Conservation (phyloP, 2,329 filamentous ascomycete genomes). For the Alternaria ventricosa region DNA sequence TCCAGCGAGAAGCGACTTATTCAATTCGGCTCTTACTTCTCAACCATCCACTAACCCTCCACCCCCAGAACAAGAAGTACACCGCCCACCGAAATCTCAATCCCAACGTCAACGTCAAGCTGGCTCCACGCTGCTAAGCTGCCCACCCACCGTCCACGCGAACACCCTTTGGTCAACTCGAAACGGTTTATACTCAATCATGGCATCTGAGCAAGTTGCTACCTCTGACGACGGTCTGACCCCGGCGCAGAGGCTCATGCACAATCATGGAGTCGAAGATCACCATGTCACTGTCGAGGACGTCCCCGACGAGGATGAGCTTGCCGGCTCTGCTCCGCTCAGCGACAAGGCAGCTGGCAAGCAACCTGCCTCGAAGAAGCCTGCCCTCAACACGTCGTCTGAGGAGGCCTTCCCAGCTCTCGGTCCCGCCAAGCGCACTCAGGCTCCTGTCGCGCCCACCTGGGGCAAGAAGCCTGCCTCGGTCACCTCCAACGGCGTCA, state of each 20-base stretch:
- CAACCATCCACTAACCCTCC: background rate
- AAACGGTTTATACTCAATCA: slow-evolving; percentile 48
- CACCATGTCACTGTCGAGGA: slow-evolving; percentile 80
- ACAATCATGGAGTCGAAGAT: slow-evolving; percentile 61
- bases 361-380: slow-evolving; percentile 61
- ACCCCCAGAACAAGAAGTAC: background rate
- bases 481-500: slow-evolving; percentile 53
- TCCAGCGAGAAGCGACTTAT: background rate
- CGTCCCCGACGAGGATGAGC: slow-evolving; percentile 77
- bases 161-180: slow-evolving; percentile 47
- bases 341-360: slow-evolving; percentile 72
- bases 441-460: slow-evolving; percentile 69
- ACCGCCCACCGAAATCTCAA: background rate
- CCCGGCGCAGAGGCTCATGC: slow-evolving; percentile 65
- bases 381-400: slow-evolving; percentile 77
- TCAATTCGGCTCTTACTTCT: background rate
- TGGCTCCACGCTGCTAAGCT: slow-evolving; percentile 39
- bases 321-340: slow-evolving; percentile 61
- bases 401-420: slow-evolving; percentile 95
- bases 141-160: slow-evolving; percentile 40
- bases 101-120: slow-evolving; percentile 15
- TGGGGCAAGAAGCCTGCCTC: slow-evolving; percentile 75
- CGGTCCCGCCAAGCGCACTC: slow-evolving; percentile 70
- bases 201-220: slow-evolving; percentile 47
- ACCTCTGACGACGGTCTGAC: slow-evolving; percentile 48